Percentiles rank a stretch among this genome's conserved stretches.
Evolutionary conservation across 768 basidiomycete species (phyloP).

Genomic region (Mycena galopus): DNA sequence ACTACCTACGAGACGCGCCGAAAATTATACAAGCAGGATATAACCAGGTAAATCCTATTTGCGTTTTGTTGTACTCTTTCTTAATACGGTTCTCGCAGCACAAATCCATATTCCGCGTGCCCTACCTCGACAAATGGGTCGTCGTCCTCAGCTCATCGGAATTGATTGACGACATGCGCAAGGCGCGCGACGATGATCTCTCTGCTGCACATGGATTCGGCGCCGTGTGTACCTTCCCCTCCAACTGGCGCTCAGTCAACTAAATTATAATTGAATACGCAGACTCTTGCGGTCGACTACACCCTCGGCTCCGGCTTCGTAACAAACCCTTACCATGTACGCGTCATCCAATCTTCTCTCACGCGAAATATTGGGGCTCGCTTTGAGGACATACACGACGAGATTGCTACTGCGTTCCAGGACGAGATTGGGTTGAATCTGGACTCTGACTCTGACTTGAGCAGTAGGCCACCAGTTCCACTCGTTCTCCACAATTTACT

Average conservation of each 20-base stretch:
- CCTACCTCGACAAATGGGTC: slow-evolving; percentile 58
- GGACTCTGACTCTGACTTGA: background rate
- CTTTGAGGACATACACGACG: slow-evolving; percentile 38
- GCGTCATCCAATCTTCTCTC: slow-evolving; percentile 34
- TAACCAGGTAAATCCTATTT: slow-evolving; percentile 39
- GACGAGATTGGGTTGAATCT: slow-evolving; percentile 21
- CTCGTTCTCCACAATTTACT: background rate
- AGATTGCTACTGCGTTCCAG: slow-evolving; percentile 36
- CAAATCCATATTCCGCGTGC: slow-evolving; percentile 54
- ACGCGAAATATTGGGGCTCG: slow-evolving; percentile 35
- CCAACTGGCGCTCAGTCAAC: background rate
- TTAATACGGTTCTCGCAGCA: slow-evolving; percentile 14
- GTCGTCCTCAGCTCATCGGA: slow-evolving; percentile 57
- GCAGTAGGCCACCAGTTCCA: background rate
- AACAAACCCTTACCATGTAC: slow-evolving; percentile 33
- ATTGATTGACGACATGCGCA: slow-evolving; percentile 64
- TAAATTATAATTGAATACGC: background rate
- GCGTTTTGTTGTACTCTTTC: too few relatives aligned
- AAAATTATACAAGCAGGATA: slow-evolving; percentile 51
- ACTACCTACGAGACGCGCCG: slow-evolving; percentile 40
- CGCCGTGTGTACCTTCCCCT: slow-evolving; percentile 38
- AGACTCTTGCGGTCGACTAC: slow-evolving; percentile 14
- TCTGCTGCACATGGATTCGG: slow-evolving; percentile 44
- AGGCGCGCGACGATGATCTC: slow-evolving; percentile 47
- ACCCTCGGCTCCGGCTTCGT: slow-evolving; percentile 30